Percentiles rank a stretch among this genome's conserved stretches.
phyloP scores from a whole-genome alignment of 371 early-diverging fungal genomes.

The Dinochytrium kinnereticum region DNA sequence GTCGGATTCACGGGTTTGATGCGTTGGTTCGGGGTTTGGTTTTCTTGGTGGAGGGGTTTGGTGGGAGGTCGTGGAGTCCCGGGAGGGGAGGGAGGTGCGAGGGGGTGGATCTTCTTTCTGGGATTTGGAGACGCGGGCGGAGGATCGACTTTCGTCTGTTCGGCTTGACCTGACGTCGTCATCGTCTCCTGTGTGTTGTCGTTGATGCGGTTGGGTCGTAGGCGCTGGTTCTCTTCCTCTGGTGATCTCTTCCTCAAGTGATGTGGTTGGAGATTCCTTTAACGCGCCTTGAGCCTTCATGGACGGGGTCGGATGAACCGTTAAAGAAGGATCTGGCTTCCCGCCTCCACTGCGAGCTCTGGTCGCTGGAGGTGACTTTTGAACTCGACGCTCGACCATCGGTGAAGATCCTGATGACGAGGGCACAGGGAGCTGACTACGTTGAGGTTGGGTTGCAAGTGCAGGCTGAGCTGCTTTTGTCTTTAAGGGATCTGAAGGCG shows the following conservation, averaged over 20 bases:
- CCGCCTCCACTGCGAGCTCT: background rate
- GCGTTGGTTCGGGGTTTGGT: too few species aligned
- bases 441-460: background rate
- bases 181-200: background rate
- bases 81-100: background rate
- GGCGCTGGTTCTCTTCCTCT: background rate
- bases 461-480: background rate
- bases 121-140: background rate
- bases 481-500: background rate
- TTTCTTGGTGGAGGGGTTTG: too few species aligned
- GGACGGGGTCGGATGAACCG: background rate
- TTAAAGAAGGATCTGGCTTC: background rate
- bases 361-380: background rate
- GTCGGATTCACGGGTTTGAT: slow-evolving; percentile 2
- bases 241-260: background rate
- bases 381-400: background rate
- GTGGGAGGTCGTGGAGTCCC: background rate
- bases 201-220: background rate
- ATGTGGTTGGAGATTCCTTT: slow-evolving; percentile 10
- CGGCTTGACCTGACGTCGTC: background rate
- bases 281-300: background rate
- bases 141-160: background rate
- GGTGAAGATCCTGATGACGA: slow-evolving; percentile 15
- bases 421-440: background rate
- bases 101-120: too few species aligned